A percentile compares a stretch with the other conserved stretches of the same genome.
phyloP scores from a whole-genome alignment of 1,284 basidiomycete species.

The Malassezia obtusa region DNA sequence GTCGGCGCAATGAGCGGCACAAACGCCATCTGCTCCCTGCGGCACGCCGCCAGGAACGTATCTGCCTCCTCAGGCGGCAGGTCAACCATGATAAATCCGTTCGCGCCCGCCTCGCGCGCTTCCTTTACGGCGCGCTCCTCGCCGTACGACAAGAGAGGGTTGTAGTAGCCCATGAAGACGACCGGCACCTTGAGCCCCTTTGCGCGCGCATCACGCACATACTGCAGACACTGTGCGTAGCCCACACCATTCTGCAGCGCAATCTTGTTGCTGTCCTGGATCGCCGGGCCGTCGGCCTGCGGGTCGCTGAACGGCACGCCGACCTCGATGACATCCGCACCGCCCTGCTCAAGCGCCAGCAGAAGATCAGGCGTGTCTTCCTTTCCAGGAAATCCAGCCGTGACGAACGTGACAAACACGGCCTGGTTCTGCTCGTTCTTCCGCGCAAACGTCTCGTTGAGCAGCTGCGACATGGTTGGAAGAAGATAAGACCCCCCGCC shows the following conservation, averaged over 20 bases:
- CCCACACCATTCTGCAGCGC: constrained; percentile 40
- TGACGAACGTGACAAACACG: constrained; percentile 44
- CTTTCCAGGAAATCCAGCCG: constrained; percentile 43
- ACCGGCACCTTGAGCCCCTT: constrained; percentile 77
- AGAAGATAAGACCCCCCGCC: background rate
- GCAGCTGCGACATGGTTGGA: constrained; percentile 9
- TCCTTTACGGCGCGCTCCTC: constrained; percentile 86
- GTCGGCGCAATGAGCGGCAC: constrained; percentile 92
- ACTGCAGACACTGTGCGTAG: constrained; percentile 53
- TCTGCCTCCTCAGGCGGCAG: constrained; percentile 93
- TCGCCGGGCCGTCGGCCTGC: constrained; percentile 75
- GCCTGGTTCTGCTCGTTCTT: constrained; percentile 30
- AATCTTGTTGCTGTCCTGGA: constrained; percentile 69
- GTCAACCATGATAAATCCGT: constrained; percentile 96
- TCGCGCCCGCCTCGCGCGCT: constrained; percentile 77
- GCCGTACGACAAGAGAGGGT: constrained; percentile 86
- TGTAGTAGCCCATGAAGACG: constrained; percentile 68
- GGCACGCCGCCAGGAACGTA: constrained; percentile 77
- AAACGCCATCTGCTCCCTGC: constrained; percentile 75
- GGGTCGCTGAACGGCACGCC: constrained; percentile 92
- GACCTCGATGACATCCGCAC: constrained; percentile 88
- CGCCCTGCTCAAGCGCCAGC: constrained; percentile 82
- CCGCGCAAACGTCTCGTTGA: constrained; percentile 9
- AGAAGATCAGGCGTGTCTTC: constrained; percentile 72
- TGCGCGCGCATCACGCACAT: constrained; percentile 66